These are phyloP conservation scores for Aspergillus hortae DNA, from an alignment of 2,329 filamentous ascomycete species.

Conservation along the genomic window DNA sequence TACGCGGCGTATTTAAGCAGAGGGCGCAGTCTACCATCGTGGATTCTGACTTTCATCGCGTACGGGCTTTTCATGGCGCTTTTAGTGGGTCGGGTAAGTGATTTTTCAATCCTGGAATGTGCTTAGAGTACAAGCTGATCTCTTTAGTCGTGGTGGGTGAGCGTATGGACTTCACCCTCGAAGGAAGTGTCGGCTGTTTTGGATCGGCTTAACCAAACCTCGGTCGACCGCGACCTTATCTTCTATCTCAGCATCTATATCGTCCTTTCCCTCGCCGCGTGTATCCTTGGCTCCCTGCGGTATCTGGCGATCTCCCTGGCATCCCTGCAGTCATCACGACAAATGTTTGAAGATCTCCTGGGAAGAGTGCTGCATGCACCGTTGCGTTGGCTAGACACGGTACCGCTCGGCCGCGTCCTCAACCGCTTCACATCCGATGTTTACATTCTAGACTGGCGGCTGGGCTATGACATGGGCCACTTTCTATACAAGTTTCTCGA, in stretches of 20 bases:
- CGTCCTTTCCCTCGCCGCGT: slow-evolving; percentile 54
- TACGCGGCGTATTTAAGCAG: slow-evolving; percentile 65
- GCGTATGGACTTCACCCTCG: slow-evolving; percentile 41
- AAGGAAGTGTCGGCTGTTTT: not conserved
- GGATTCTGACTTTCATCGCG: slow-evolving; percentile 52
- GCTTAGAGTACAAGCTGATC: not conserved
- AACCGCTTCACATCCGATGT: slow-evolving; percentile 77
- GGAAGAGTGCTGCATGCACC: slow-evolving; percentile 67
- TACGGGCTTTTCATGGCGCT: slow-evolving; percentile 56
- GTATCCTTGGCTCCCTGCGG: slow-evolving; percentile 53
- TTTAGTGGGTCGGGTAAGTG: slow-evolving; percentile 48
- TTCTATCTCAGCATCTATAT: slow-evolving; percentile 53
- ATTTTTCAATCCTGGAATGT: not conserved
- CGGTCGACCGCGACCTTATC: slow-evolving; percentile 46
- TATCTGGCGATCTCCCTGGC: slow-evolving; percentile 51
- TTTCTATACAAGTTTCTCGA: slow-evolving; percentile 59
- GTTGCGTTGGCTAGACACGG: slow-evolving; percentile 74
- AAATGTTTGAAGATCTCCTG: slow-evolving; percentile 64
- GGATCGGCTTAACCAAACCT: not conserved
- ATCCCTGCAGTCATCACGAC: slow-evolving; percentile 63
- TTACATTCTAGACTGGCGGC: slow-evolving; percentile 64
- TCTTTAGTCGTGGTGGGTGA: slow-evolving; percentile 46
- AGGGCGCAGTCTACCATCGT: slow-evolving; percentile 62
- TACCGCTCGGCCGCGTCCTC: slow-evolving; percentile 69
- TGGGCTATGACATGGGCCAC: slow-evolving; percentile 61